Conservation (phyloP, 2,329 filamentous ascomycete species). For the Pyrenochaeta sp. region DNA sequence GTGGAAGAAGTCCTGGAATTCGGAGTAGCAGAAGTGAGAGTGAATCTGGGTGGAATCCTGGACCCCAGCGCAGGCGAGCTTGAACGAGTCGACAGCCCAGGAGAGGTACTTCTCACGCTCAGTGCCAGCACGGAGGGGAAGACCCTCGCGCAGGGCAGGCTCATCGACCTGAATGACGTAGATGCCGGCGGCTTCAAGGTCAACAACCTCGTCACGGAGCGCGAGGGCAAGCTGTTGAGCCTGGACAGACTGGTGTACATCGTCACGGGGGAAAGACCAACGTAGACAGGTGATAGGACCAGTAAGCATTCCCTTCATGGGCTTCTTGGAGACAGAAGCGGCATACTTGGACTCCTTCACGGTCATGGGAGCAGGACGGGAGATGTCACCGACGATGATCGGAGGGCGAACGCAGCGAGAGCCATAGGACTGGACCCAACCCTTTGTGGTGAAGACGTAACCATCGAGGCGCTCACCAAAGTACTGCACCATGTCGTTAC, state of each 20-base stretch:
- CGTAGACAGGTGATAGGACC: slow-evolving; percentile 98
- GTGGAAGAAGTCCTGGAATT: slow-evolving; percentile 99
- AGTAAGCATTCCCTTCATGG: slow-evolving; percentile 99
- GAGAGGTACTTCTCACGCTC: slow-evolving; percentile 97
- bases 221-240: slow-evolving; percentile 98
- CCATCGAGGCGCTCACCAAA: slow-evolving; percentile 97
- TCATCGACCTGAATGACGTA: slow-evolving; percentile 99
- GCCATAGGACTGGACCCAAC: slow-evolving; percentile 98
- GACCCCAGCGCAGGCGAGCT: slow-evolving; percentile 91
- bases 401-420: slow-evolving; percentile 98
- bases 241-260: slow-evolving; percentile 98
- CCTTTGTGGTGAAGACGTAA: slow-evolving; percentile 98
- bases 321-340: slow-evolving; percentile 93
- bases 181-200: slow-evolving; percentile 96
- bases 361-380: slow-evolving; percentile 95
- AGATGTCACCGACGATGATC: slow-evolving; percentile 98
- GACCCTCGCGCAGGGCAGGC: slow-evolving; percentile 98
- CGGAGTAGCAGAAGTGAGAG: slow-evolving; percentile 99
- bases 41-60: slow-evolving; percentile 98
- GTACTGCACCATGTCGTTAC: slow-evolving; percentile 99
- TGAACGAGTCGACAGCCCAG: slow-evolving; percentile 99
- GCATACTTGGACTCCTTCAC: slow-evolving; percentile 99
- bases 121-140: slow-evolving; percentile 90
- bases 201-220: slow-evolving; percentile 96
- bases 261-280: slow-evolving; percentile 99